Percentiles rank a stretch among this genome's conserved stretches.
phyloP scores from a whole-genome alignment of 352 stramenopile genomes.

The Globisporangium ultimum region DNA sequence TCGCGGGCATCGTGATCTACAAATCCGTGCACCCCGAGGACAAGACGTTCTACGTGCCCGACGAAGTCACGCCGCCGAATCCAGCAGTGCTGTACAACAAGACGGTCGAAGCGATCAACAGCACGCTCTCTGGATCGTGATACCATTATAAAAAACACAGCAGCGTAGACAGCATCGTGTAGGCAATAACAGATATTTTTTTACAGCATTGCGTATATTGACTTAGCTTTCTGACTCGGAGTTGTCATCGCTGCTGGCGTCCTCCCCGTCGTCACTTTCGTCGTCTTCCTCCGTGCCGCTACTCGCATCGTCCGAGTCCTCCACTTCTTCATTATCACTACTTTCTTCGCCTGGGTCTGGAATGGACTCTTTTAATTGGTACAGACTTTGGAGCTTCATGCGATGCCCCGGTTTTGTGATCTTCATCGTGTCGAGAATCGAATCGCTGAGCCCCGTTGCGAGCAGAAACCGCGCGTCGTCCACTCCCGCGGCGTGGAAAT shows the following conservation, averaged over 20 bases:
- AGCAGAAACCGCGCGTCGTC: slow-evolving; percentile 69
- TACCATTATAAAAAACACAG: not conserved
- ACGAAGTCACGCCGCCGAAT: slow-evolving; percentile 81
- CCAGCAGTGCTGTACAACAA: slow-evolving; percentile 75
- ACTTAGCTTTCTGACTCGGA: slow-evolving; percentile 4
- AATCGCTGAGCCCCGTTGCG: slow-evolving; percentile 38
- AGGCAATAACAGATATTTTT: not conserved
- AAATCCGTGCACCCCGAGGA: slow-evolving; percentile 72
- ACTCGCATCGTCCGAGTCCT: slow-evolving; percentile 12
- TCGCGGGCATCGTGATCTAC: slow-evolving; percentile 83
- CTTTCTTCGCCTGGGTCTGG: slow-evolving; percentile 22
- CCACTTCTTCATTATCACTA: slow-evolving; percentile 14
- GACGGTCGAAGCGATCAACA: slow-evolving; percentile 61
- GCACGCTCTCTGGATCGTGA: slow-evolving; percentile 32
- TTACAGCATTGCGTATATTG: not conserved
- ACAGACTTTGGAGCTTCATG: slow-evolving; percentile 61
- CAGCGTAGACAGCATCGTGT: not conserved
- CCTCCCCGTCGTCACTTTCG: slow-evolving; percentile 16
- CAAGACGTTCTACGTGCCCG: slow-evolving; percentile 80
- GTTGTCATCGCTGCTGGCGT: not conserved
- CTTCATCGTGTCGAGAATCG: slow-evolving; percentile 49
- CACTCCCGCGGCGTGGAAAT: slow-evolving; percentile 52
- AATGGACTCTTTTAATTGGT: slow-evolving; percentile 60
- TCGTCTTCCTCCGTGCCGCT: slow-evolving; percentile 19
- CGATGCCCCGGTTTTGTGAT: slow-evolving; percentile 71